phyloP scores from a whole-genome alignment of 2,329 filamentous ascomycete genomes.

The Dothistroma pini region DNA sequence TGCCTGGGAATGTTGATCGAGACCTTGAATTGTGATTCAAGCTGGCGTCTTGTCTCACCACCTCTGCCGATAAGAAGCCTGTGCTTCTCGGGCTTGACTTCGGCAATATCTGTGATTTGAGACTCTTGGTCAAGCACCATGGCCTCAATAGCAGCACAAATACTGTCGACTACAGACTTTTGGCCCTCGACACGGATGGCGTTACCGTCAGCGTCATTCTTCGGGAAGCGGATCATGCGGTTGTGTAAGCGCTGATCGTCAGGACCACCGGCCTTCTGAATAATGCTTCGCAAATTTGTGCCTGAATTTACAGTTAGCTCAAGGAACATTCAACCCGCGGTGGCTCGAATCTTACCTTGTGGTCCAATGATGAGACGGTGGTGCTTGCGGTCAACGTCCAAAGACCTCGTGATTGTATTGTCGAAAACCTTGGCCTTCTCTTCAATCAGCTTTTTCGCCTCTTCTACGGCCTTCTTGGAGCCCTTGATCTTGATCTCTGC shows the following conservation, averaged over 20 bases:
- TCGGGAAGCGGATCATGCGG: constrained; percentile 91
- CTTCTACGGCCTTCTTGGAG: constrained; percentile 83
- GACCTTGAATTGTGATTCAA: constrained; percentile 83
- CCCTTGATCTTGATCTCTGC: constrained; percentile 91
- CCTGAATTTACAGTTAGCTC: constrained; percentile 56
- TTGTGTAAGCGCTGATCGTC: constrained; percentile 79
- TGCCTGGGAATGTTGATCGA: constrained; percentile 88
- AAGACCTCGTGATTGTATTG: constrained; percentile 75
- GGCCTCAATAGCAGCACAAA: constrained; percentile 73
- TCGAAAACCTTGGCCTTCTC: constrained; percentile 86
- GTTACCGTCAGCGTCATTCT: constrained; percentile 72
- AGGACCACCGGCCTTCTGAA: constrained; percentile 78
- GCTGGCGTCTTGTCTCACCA: constrained; percentile 77
- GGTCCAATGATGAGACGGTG: constrained; percentile 86
- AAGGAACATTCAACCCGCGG: not conserved
- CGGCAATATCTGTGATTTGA: constrained; percentile 72
- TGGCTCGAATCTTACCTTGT: constrained; percentile 61
- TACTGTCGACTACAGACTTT: constrained; percentile 80
- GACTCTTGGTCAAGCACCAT: constrained; percentile 81
- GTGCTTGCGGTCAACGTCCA: constrained; percentile 92
- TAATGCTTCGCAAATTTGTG: constrained; percentile 78
- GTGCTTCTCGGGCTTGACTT: constrained; percentile 87
- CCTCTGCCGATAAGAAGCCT: constrained; percentile 85
- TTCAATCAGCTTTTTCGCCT: constrained; percentile 85
- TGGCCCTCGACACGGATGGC: constrained; percentile 86